Evolutionary conservation across 2,329 filamentous ascomycete genomes (phyloP).

Genomic region (Cercospora berteroae): DNA sequence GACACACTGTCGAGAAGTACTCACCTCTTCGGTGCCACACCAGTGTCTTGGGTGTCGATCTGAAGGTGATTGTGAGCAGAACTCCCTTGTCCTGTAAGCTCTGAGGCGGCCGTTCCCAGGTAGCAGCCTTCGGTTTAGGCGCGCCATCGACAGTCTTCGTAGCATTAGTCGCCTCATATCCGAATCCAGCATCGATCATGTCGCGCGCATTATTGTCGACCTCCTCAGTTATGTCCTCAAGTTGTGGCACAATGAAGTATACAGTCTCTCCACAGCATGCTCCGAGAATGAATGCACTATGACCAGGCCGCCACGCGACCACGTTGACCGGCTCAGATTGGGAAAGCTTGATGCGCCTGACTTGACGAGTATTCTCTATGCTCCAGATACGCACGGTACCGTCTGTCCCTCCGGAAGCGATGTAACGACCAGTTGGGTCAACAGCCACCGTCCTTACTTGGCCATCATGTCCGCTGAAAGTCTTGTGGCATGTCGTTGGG

Average conservation of each 20-base stretch:
- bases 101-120: slow-evolving; percentile 76
- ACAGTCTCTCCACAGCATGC: slow-evolving; percentile 82
- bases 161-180: slow-evolving; percentile 72
- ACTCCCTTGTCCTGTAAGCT: slow-evolving; percentile 75
- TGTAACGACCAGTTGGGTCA: slow-evolving; percentile 78
- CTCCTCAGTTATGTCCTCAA: slow-evolving; percentile 32
- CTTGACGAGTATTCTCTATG: slow-evolving; percentile 76
- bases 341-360: slow-evolving; percentile 79
- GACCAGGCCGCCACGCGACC: slow-evolving; percentile 84
- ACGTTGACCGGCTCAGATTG: slow-evolving; percentile 76
- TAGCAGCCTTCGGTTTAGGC: slow-evolving; percentile 70
- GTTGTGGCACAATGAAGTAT: slow-evolving; percentile 70
- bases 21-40: slow-evolving; percentile 93
- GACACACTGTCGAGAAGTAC: slow-evolving; percentile 89
- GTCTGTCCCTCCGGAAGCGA: slow-evolving; percentile 92
- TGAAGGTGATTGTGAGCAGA: slow-evolving; percentile 74
- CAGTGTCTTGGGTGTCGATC: slow-evolving; percentile 69
- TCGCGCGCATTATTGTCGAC: slow-evolving; percentile 72
- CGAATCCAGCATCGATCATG: slow-evolving; percentile 84
- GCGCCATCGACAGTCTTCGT: slow-evolving; percentile 50
- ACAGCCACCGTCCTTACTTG: slow-evolving; percentile 81
- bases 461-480: slow-evolving; percentile 85
- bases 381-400: slow-evolving; percentile 91
- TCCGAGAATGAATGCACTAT: slow-evolving; percentile 76
- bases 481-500: slow-evolving; percentile 81